Conservation (phyloP, 306 rosid species). For the Castanospermum australe region DNA sequence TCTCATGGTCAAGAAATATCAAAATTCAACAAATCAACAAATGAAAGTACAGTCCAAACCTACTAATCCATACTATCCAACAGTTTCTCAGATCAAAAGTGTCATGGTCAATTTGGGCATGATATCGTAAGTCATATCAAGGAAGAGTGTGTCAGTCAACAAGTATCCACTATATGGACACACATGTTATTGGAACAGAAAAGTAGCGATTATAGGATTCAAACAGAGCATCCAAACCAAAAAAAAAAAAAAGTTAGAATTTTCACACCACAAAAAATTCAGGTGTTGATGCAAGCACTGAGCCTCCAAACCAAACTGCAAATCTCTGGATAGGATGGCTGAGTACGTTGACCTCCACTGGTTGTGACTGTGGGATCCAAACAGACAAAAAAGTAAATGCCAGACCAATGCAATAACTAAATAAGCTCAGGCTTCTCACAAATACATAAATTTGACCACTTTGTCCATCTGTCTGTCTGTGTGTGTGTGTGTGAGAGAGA, state of each 20-base stretch:
- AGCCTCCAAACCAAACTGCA: slow-evolving; percentile 99
- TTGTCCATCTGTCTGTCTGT: too few relatives aligned
- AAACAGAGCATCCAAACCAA: background rate
- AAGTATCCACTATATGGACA: background rate
- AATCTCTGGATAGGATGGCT: slow-evolving; percentile 98
- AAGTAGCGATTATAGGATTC: background rate
- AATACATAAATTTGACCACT: background rate
- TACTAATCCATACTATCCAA: background rate
- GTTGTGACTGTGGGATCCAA: slow-evolving; percentile 64
- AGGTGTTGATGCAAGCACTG: slow-evolving; percentile 98
- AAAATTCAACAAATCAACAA: background rate
- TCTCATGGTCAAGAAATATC: background rate
- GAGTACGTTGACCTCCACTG: slow-evolving; percentile 96
- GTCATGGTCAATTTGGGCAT: background rate
- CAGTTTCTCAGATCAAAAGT: slow-evolving; percentile 9
- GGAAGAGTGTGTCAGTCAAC: background rate
- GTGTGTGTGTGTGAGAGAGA: background rate
- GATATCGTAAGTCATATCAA: background rate
- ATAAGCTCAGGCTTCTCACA: background rate
- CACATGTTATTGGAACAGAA: background rate
- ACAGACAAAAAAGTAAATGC: slow-evolving; percentile 11
- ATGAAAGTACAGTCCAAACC: background rate
- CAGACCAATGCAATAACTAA: slow-evolving; percentile 8
- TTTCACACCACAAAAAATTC: slow-evolving; percentile 82
- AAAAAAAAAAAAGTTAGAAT: background rate